These are phyloP conservation scores for Boechera divaricarpa DNA, from an alignment of 345 rosid genomes.

Conservation along the genomic window DNA sequence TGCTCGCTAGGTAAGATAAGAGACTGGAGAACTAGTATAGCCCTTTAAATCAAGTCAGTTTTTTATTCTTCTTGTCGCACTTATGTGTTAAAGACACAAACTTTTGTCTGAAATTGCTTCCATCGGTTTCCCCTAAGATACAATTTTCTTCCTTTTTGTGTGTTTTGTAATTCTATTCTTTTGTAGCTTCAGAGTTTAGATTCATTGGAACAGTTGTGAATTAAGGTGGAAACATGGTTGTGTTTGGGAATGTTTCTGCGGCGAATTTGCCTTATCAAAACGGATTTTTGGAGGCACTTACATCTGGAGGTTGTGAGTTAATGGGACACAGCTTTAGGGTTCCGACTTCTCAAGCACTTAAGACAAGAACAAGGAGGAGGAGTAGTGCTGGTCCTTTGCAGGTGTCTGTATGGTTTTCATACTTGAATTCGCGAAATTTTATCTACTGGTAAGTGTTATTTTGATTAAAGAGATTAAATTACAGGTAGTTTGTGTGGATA, in stretches of 20 bases:
- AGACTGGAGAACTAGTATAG: slow-evolving; percentile 18
- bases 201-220: slow-evolving; percentile 10
- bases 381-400: slow-evolving; percentile 49
- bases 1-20: slow-evolving; percentile 32
- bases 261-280: slow-evolving; percentile 50
- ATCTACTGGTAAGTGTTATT: neutral
- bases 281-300: slow-evolving; percentile 36
- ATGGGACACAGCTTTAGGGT: slow-evolving; percentile 56
- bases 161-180: slow-evolving; percentile 1
- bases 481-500: slow-evolving; percentile 86
- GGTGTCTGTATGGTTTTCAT: slow-evolving; percentile 48
- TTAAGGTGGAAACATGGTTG: slow-evolving; percentile 48
- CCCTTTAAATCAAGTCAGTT: slow-evolving; percentile 14
- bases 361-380: slow-evolving; percentile 48
- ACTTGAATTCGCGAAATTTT: neutral
- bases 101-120: slow-evolving; percentile 16
- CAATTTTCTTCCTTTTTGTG: neutral
- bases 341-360: slow-evolving; percentile 42
- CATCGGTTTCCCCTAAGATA: neutral
- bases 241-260: slow-evolving; percentile 61
- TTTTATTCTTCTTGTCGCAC: neutral
- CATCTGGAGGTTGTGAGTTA: slow-evolving; percentile 53
- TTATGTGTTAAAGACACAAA: slow-evolving; percentile 16
- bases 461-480: slow-evolving; percentile 8
- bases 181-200: slow-evolving; percentile 14